Conservation (phyloP, 2,329 filamentous ascomycete genomes). For the Ophiostoma piceae region DNA sequence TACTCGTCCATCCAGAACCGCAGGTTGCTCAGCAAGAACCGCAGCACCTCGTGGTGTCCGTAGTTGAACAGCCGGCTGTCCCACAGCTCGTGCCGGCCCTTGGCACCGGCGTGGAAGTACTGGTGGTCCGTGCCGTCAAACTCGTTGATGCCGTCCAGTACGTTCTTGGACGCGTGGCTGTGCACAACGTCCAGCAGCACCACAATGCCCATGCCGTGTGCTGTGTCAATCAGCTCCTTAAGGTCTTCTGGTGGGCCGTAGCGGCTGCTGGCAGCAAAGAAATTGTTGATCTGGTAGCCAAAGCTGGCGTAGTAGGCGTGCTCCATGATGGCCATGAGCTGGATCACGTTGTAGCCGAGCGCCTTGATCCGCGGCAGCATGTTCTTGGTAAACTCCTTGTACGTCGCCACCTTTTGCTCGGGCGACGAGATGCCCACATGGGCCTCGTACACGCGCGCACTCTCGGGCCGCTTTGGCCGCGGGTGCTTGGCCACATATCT, state of each 20-base stretch:
- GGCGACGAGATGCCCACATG: constrained; percentile 96
- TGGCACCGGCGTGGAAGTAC: constrained; percentile 86
- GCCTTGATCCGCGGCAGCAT: constrained; percentile 87
- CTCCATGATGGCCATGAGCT: constrained; percentile 99
- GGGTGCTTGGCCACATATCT: constrained; percentile 79
- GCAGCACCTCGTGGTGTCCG: constrained; percentile 83
- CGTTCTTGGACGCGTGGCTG: constrained; percentile 97
- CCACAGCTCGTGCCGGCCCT: constrained; percentile 88
- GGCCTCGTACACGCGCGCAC: constrained; percentile 94
- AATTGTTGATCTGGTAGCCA: constrained; percentile 97
- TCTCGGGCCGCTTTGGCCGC: constrained; percentile 75
- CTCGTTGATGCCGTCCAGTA: constrained; percentile 88
- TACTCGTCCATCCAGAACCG: constrained; percentile 99
- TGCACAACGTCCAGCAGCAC: constrained; percentile 95
- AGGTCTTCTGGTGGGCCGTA: constrained; percentile 91
- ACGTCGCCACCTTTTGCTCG: constrained; percentile 81
- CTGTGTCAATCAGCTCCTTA: constrained; percentile 93
- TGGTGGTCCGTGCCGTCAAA: constrained; percentile 93
- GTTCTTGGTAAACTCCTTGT: constrained; percentile 93
- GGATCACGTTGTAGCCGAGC: constrained; percentile 94
- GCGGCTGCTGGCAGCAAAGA: constrained; percentile 94
- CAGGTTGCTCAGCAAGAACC: constrained; percentile 93
- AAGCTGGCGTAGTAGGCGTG: constrained; percentile 99
- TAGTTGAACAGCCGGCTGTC: constrained; percentile 98
- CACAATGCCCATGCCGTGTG: constrained; percentile 82